phyloP scores from a whole-genome alignment of 805 yeast genomes.

The Saccharomycopsis fermentans region DNA sequence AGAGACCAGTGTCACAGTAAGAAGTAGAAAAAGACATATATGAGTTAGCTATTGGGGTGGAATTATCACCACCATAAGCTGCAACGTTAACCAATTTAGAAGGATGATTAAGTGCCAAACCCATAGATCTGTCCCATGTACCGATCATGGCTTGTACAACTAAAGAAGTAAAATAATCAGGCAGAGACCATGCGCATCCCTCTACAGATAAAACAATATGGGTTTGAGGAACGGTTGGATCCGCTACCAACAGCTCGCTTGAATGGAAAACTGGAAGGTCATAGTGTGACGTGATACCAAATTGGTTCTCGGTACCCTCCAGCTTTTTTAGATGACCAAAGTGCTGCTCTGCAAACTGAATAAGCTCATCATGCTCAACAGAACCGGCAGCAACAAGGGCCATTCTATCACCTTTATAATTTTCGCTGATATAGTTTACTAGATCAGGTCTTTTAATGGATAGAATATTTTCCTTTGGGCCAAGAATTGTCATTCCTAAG shows the following conservation, averaged over 20 bases:
- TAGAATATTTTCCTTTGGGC: slow-evolving; percentile 83
- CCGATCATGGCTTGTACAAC: slow-evolving; percentile 97
- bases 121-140: slow-evolving; percentile 91
- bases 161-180: slow-evolving; percentile 89
- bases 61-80: slow-evolving; percentile 45
- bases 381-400: slow-evolving; percentile 96
- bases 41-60: slow-evolving; percentile 73
- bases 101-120: slow-evolving; percentile 75
- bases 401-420: slow-evolving; percentile 95
- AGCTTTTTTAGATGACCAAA: slow-evolving; percentile 59
- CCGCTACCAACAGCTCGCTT: slow-evolving; percentile 78
- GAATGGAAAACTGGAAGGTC: slow-evolving; percentile 73
- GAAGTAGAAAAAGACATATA: slow-evolving; percentile 96
- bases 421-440: slow-evolving; percentile 66
- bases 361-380: slow-evolving; percentile 79
- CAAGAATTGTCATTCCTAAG: slow-evolving; percentile 90
- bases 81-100: slow-evolving; percentile 68
- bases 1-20: slow-evolving; percentile 92
- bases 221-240: slow-evolving; percentile 74
- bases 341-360: slow-evolving; percentile 59
- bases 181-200: slow-evolving; percentile 95
- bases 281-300: slow-evolving; percentile 55
- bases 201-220: slow-evolving; percentile 93
- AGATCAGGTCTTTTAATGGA: slow-evolving; percentile 71
- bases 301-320: slow-evolving; percentile 46